Conservation (phyloP, 2,329 filamentous ascomycete species). For the Cercospora sojina region DNA sequence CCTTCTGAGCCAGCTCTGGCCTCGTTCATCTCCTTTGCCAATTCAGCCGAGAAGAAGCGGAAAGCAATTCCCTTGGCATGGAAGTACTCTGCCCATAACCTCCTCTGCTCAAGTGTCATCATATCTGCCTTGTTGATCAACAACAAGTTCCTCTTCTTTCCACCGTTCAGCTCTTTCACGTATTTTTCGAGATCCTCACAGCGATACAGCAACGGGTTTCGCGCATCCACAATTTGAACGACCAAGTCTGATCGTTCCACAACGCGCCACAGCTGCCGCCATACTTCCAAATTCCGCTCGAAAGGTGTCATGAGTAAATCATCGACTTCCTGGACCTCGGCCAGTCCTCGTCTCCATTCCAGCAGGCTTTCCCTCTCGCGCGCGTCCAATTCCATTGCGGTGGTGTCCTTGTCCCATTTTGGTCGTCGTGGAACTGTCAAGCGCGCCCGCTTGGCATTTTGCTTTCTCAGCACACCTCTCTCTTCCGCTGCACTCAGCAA, state of each 20-base stretch:
- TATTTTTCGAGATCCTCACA: constrained; percentile 92
- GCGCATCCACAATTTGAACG: constrained; percentile 96
- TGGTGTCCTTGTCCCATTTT: constrained; percentile 82
- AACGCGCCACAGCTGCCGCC: constrained; percentile 96
- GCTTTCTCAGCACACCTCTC: constrained; percentile 72
- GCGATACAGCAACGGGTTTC: constrained; percentile 90
- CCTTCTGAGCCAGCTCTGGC: constrained; percentile 67
- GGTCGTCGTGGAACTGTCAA: constrained; percentile 89
- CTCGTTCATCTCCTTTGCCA: constrained; percentile 89
- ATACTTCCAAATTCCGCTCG: constrained; percentile 94
- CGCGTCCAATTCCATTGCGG: constrained; percentile 74
- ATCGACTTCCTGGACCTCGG: constrained; percentile 89
- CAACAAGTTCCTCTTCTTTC: constrained; percentile 76
- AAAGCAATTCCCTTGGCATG: constrained; percentile 78
- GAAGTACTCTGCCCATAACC: constrained; percentile 83
- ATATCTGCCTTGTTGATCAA: constrained; percentile 99
- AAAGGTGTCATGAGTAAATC: constrained; percentile 97
- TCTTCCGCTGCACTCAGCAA: constrained; percentile 84
- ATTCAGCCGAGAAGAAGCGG: constrained; percentile 90
- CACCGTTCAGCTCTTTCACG: constrained; percentile 82
- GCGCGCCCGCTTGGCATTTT: constrained; percentile 72
- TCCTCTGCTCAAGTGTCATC: constrained; percentile 85
- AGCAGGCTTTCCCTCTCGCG: constrained; percentile 78
- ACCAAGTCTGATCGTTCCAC: constrained; percentile 94
- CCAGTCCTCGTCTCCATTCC: constrained; percentile 84